These are phyloP conservation scores for Alternaria hordeiaustralica DNA, from an alignment of 2,329 filamentous ascomycete species.

Conservation along the genomic window DNA sequence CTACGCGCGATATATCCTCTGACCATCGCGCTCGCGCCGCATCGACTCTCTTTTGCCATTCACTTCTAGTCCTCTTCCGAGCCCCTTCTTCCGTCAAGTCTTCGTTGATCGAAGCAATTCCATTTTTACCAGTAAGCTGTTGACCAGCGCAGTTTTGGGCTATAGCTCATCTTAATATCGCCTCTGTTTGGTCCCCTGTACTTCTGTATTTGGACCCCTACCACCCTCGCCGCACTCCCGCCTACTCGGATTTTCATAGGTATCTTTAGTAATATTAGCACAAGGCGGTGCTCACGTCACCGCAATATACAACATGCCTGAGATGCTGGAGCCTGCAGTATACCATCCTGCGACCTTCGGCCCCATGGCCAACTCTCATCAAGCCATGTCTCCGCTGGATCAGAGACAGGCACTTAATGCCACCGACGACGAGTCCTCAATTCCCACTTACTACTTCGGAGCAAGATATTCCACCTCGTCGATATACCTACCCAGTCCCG, in stretches of 20 bases:
- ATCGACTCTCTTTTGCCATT: slow-evolving; percentile 37
- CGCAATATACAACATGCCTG: slow-evolving; percentile 53
- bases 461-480: slow-evolving; percentile 44
- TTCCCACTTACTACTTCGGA: slow-evolving; percentile 48
- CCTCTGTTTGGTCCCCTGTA: slow-evolving; percentile 29
- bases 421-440: slow-evolving; percentile 57
- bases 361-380: slow-evolving; percentile 32
- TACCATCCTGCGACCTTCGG: slow-evolving; percentile 51
- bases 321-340: slow-evolving; percentile 55
- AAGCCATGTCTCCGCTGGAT: slow-evolving; percentile 60
- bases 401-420: slow-evolving; percentile 66
- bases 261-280: slow-evolving; percentile 47
- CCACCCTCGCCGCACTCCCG: slow-evolving; percentile 23
- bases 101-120: slow-evolving; percentile 56
- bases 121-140: slow-evolving; percentile 50
- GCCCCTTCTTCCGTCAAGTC: slow-evolving; percentile 32
- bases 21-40: slow-evolving; percentile 35
- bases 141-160: slow-evolving; percentile 50
- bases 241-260: slow-evolving; percentile 34
- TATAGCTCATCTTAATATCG: slow-evolving; percentile 46
- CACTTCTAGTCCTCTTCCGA: slow-evolving; percentile 43
- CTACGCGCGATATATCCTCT: slow-evolving; percentile 46
- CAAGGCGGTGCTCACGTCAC: slow-evolving; percentile 47
- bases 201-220: slow-evolving; percentile 29
- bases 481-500: slow-evolving; percentile 36